A percentile compares a stretch with the other conserved stretches of the same genome.
phyloP scores from a whole-genome alignment of 2,329 filamentous ascomycete genomes.

The Chalaropsis ovoidea region DNA sequence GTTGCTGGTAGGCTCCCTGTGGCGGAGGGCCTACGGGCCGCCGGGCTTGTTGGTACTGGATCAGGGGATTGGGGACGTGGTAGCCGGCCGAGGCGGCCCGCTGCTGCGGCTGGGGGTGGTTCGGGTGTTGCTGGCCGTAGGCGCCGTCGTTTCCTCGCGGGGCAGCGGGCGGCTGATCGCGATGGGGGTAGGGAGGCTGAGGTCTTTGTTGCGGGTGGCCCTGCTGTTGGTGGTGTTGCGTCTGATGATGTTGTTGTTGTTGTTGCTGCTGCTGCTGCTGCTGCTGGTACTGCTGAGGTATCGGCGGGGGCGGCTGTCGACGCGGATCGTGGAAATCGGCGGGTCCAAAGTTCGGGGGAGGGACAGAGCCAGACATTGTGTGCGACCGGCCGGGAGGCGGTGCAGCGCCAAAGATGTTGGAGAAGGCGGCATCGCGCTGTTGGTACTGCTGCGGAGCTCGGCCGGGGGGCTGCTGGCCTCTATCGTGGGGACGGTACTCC shows the following conservation, averaged over 20 bases:
- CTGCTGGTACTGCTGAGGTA: conserved; percentile 32
- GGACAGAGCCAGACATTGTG: conserved; percentile 78
- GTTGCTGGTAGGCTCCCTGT: conserved; percentile 33
- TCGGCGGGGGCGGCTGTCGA: conserved; percentile 32
- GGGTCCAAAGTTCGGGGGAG: conserved; percentile 44
- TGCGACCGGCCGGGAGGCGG: conserved; percentile 84
- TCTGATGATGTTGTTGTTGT: conserved; percentile 28
- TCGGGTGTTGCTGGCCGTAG: conserved; percentile 17
- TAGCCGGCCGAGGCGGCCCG: conserved; percentile 43
- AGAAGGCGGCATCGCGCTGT: conserved; percentile 89
- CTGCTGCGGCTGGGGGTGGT: conserved; percentile 34
- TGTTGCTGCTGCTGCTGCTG: conserved; percentile 34
- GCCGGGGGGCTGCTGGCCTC: conserved; percentile 37
- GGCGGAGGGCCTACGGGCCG: conserved; percentile 33
- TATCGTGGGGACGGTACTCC: conserved; percentile 48
- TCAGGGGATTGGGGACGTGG: conserved; percentile 37
- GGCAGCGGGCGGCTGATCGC: not conserved
- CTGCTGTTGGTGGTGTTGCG: not conserved
- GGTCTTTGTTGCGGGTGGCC: conserved; percentile 14
- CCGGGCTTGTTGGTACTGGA: conserved; percentile 38
- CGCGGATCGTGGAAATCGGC: conserved; percentile 35
- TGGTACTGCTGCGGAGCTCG: conserved; percentile 46
- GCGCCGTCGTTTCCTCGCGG: not conserved
- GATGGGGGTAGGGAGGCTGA: conserved; percentile 7
- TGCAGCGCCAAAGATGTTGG: conserved; percentile 84